A percentile compares a stretch with the other conserved stretches of the same genome.
Evolutionary conservation across 805 yeast genomes (phyloP).

Genomic region (Hemisphaericaspora nanyangensis): DNA sequence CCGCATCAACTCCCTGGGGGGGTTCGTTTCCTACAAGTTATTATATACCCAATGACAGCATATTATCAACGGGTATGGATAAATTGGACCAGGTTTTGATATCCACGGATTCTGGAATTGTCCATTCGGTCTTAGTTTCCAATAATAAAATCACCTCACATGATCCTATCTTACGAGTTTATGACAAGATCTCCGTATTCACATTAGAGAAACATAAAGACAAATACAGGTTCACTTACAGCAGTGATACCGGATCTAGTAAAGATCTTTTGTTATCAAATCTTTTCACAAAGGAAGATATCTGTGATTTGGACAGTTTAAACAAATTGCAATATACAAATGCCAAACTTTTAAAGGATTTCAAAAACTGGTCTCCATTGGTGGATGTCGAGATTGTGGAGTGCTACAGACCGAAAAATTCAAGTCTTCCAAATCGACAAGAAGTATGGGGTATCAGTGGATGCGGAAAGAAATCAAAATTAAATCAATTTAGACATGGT

Average conservation of each 20-base stretch:
- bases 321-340: constrained; percentile 17
- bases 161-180: constrained; percentile 30
- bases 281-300: constrained; percentile 14
- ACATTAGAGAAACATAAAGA: constrained; percentile 17
- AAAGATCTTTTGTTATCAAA: constrained; percentile 30
- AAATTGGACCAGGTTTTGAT: constrained; percentile 25
- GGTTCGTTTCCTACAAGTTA: constrained; percentile 38
- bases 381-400: constrained; percentile 38
- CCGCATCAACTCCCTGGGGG: constrained; percentile 14
- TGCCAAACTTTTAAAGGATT: constrained; percentile 24
- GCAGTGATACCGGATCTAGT: constrained; percentile 39
- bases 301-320: background rate
- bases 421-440: constrained; percentile 18
- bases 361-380: constrained; percentile 47
- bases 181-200: constrained; percentile 34
- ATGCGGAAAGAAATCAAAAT: constrained; percentile 26
- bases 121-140: constrained; percentile 25
- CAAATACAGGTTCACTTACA: constrained; percentile 28
- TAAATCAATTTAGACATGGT: constrained; percentile 32
- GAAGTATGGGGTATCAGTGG: constrained; percentile 45
- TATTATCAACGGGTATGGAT: constrained; percentile 9
- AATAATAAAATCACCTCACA: constrained; percentile 14
- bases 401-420: constrained; percentile 11
- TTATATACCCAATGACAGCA: constrained; percentile 22
- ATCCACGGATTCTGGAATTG: constrained; percentile 31